Base-by-base conservation (phyloP, 257 asterid species). In the Lycium barbarum region DNA sequence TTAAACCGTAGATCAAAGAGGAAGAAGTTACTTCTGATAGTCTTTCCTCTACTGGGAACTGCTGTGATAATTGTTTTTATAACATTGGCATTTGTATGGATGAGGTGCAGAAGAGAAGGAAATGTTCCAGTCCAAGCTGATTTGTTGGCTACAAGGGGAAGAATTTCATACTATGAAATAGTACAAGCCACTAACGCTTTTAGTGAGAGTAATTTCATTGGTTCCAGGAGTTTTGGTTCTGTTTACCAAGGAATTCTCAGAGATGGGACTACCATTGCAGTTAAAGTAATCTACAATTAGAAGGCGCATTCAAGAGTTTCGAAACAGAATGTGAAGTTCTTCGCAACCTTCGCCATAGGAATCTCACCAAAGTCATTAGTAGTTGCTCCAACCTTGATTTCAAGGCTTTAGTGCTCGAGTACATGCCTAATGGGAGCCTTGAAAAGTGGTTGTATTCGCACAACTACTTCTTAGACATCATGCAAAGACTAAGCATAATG, bases 391-490 rank as follows among this genome's bases (percentile, higher is more conserved):
- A 85, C 9, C 83, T 38, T 1, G 86, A 88, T 17, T 90, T 84
- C 43, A 88, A 84, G 61, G 88, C 89, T 3, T 45, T 90, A 10
- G 80, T 86, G 11, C 89, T 90, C 7, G 85, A 88, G 43, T 88
- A 82, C 84, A 86, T 88, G 91, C 87, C 87, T 6, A 88, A 85
- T 17, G 91, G 90, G 11, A 88, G 80, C 62, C 89, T 88, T 59
- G 90, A 89, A 43, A 87, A 82, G 67, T 87, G 88, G 86, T 54
- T 87, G 86, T 71, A 89, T 57, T 86, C 88, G 0, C 18, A 86
- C 13, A 76, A 84, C 54, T 18, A 61, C 59, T 61, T 67, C 82
- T 63, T 86, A 18, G 74, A 82, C 14, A 7, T 86, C 59, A 58
- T 36, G 38, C 89, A 82, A 14, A 70, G 92, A 49, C 57, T 89